A percentile compares a stretch with the other conserved stretches of the same genome.
Evolutionary conservation across 108 stramenopile genomes (phyloP).

Genomic region (Fistulifera pelliculosa): DNA sequence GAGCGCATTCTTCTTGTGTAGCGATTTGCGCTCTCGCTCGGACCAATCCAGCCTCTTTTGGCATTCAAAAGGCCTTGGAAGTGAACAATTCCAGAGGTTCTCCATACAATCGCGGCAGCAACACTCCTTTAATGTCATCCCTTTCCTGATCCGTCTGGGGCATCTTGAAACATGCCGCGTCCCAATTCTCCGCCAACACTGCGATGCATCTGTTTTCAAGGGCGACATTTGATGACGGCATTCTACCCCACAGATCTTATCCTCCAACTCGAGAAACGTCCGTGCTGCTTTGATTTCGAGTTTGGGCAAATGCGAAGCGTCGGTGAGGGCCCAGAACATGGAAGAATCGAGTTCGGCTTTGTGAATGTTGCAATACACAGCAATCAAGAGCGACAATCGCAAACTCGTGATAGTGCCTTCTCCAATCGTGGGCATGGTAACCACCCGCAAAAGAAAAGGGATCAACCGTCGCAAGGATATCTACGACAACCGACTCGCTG

Average conservation of each 20-base stretch:
- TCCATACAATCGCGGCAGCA: background rate
- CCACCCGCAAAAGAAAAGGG: constrained; percentile 21
- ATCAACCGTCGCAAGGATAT: constrained; percentile 26
- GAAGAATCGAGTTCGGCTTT: constrained; percentile 1
- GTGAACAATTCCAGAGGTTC: background rate
- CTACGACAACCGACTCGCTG: constrained; percentile 10
- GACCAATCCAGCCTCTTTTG: background rate
- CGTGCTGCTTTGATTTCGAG: constrained; percentile 8
- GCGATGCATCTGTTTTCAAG: constrained; percentile 3
- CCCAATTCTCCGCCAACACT: constrained; percentile 4
- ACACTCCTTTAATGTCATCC: background rate
- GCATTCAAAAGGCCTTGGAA: background rate
- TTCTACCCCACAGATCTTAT: constrained; percentile 2
- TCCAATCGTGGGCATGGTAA: constrained; percentile 9
- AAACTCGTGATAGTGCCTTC: background rate
- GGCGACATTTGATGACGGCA: background rate
- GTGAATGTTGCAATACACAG: constrained; percentile 8
- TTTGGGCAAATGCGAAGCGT: constrained; percentile 1
- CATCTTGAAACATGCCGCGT: background rate
- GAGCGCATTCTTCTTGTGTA: too few species aligned
- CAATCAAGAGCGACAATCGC: constrained; percentile 8
- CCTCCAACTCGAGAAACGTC: constrained; percentile 3
- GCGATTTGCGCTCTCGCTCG: too few species aligned
- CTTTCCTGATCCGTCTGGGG: background rate
- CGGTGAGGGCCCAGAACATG: constrained; percentile 1